Base-by-base conservation (phyloP, 2,329 filamentous ascomycete species). In the Huntiella omanensis region DNA sequence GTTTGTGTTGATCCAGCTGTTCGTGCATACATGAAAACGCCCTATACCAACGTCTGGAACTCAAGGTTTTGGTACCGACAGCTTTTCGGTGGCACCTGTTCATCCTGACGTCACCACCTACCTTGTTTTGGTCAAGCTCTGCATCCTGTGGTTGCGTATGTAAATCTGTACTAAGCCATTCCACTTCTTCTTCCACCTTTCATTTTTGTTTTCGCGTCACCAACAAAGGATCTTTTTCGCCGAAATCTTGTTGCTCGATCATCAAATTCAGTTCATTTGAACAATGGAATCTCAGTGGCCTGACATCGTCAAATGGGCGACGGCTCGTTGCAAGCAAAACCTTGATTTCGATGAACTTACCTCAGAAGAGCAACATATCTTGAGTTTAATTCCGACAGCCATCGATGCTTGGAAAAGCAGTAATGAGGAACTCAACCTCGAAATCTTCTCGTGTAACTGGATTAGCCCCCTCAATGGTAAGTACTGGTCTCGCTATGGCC, bases 221-320 rank as follows among this genome's bases (percentile, higher is more conserved):
- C 15, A 13, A 12, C 40, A 4, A 12, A 33, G 19, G 13, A 12
- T 32, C 12, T 34, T 32, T 34, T 33, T 28, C 6, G 19, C 32
- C n/a, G 32, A 6, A n/a, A 34, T n/a, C 22, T 8, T 6, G n/a
- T 28, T 15, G 2, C 19, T 36, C 34, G 28, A 17, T 43, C 41
- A 28, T 6, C 15, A 7, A 43, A 10, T 33, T 34, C 32, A 10
- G 13, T 33, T 17, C n/a, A 11, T 32, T 17, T 36, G 22, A 3
- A 43, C 16, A 17, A 37, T 13, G n/a, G 13, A 33, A 12, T n/a
- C 32, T 16, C 34, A 34, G 12, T 49, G 48, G 48, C 17, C 34
- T 13, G 37, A 47, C 6, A 15, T 49, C 19, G 13, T 44, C 7
- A 19, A 44, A n/a, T 49, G 48, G 48, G 48, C 44, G 7, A 39